A percentile compares a stretch with the other conserved stretches of the same genome.
Evolutionary conservation across 1,139 yeast genomes (phyloP).

Genomic region (Yamadazyma jaroonii): DNA sequence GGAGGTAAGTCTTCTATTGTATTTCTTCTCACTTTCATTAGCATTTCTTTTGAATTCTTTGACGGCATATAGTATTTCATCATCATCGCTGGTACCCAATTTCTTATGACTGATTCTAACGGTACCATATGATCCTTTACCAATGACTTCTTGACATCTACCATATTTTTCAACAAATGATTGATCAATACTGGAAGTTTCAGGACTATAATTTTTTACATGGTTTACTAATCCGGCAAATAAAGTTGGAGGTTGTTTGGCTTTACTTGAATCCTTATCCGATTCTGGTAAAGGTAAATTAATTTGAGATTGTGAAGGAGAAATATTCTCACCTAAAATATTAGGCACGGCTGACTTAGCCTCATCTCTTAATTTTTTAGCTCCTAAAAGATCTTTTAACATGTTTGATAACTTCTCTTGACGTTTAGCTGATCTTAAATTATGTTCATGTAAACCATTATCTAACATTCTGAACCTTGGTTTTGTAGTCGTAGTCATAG

Average conservation of each 20-base stretch:
- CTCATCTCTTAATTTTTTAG: conserved; percentile 74
- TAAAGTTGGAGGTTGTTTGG: conserved; percentile 72
- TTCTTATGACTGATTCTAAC: conserved; percentile 47
- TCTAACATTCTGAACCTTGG: conserved; percentile 56
- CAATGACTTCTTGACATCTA: conserved; percentile 49
- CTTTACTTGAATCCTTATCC: conserved; percentile 12
- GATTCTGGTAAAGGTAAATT: not conserved
- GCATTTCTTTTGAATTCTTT: conserved; percentile 44
- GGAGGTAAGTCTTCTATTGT: conserved; percentile 41
- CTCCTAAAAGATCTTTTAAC: conserved; percentile 83
- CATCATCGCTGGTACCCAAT: conserved; percentile 10
- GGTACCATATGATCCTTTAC: conserved; percentile 48
- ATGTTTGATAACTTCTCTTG: conserved; percentile 85
- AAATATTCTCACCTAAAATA: conserved; percentile 22
- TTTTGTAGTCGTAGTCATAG: conserved; percentile 8
- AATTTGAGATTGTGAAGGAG: not conserved
- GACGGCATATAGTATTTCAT: conserved; percentile 45
- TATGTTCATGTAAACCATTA: conserved; percentile 77
- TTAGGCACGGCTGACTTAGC: conserved; percentile 87
- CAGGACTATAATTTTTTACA: conserved; percentile 34
- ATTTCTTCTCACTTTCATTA: conserved; percentile 45
- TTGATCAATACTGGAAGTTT: conserved; percentile 25
- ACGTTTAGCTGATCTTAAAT: conserved; percentile 70
- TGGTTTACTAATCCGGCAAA: conserved; percentile 80
- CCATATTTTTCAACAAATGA: conserved; percentile 50